Evolutionary conservation across 345 rosid genomes (phyloP), one percentile per base, ranked within the genome.

Genomic region (Populus euphratica): DNA sequence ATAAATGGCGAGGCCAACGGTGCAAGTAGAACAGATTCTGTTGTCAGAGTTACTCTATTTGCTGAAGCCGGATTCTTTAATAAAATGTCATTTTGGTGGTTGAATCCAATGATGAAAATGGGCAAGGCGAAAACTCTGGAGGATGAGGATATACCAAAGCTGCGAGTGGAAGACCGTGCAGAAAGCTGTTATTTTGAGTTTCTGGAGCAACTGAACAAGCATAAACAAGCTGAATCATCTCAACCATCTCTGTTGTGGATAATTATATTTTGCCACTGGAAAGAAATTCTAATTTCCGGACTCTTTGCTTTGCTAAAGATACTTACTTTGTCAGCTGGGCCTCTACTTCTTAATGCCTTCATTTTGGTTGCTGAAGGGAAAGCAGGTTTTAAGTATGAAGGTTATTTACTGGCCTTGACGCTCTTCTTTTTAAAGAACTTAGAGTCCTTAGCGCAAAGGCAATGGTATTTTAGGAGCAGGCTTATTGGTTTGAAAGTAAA

Each of bases 381-480:
- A 25, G 83, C 73, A 75, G 70, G 83, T 70, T 95, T 91, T 47
- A 76, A 86, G 49, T 84, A 93, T 29, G 98, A 93, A 90, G 99
- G 98, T 35, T 85, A 90, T 76, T 52, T 89, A 13, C 81, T 95
- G 86, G 92, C 93, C 5, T 5, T 93, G 50, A 25, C 87, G 21
- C 86, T 95, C 18, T 93, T 91, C 74, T 35, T 89, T 64, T 77
- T 91, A 20, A 95, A 95, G 86, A 80, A 74, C 64, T 61, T 92
- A 8, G 98, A 95, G 79, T 93, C 99, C 74, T 85, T 95, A 71
- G 84, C 99, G 6, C 97, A 93, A 76, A 90, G 98, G 78, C 99
- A 95, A 76, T 95, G 98, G 99, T 91, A 88, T 70, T 95, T 95
- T 72, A 83, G 96, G 87, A 81, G 91, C 75, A 90, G 98, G 87